Percentiles rank a stretch among this genome's conserved stretches.
phyloP scores from a whole-genome alignment of 2,329 filamentous ascomycete genomes.

The Cercospora sojina region DNA sequence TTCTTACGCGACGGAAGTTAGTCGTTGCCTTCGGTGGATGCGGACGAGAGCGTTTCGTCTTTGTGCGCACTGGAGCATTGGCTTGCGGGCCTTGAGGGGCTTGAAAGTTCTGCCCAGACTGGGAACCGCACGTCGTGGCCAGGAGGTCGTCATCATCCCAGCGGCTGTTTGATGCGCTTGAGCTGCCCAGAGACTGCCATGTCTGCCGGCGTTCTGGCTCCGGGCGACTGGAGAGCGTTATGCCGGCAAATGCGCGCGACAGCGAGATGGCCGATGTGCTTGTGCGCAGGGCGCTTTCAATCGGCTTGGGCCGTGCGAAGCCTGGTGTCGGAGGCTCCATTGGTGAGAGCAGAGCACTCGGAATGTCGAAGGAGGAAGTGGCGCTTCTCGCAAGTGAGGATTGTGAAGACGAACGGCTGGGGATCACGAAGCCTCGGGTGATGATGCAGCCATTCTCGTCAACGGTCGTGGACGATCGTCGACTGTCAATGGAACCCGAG shows the following conservation, averaged over 20 bases:
- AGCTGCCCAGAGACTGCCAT: conserved; percentile 4
- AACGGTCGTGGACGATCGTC: conserved; percentile 23
- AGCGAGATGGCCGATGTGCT: conserved; percentile 18
- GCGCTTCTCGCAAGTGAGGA: conserved; percentile 15
- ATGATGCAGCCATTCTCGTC: conserved; percentile 26
- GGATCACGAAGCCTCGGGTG: conserved; percentile 25
- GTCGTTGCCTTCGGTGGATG: not conserved
- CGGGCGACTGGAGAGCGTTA: not conserved
- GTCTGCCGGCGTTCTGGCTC: not conserved
- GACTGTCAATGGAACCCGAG: conserved; percentile 12
- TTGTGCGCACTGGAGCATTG: not conserved
- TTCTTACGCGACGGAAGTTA: conserved; percentile 2
- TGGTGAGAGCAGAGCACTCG: conserved; percentile 19
- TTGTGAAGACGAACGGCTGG: conserved; percentile 23
- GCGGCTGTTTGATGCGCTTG: conserved; percentile 6
- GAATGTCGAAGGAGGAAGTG: conserved; percentile 16
- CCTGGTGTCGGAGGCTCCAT: conserved; percentile 14
- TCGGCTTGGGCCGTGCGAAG: conserved; percentile 11
- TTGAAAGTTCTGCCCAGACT: not conserved
- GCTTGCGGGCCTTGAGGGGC: not conserved
- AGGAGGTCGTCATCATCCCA: conserved; percentile 18
- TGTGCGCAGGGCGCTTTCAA: not conserved
- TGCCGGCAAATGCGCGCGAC: not conserved
- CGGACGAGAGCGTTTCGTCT: not conserved
- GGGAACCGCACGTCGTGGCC: not conserved